phyloP scores from a whole-genome alignment of 129 eudicot species.

The Ambrosia artemisiifolia region DNA sequence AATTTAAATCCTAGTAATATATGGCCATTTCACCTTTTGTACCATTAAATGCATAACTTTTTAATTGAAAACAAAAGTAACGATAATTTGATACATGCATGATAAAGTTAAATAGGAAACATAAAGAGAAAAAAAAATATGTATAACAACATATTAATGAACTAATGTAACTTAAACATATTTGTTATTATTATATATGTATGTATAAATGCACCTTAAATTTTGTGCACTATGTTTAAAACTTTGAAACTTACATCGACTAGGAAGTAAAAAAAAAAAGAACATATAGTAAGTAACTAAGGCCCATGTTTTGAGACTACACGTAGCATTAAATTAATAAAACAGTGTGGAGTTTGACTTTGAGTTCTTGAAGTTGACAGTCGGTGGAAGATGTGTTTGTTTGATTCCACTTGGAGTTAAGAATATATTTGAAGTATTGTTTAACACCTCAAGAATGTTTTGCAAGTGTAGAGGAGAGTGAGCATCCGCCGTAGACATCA shows the following conservation, averaged over 20 bases:
- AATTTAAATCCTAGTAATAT: too few relatives aligned
- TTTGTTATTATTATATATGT: neutral
- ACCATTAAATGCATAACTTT: too few relatives aligned
- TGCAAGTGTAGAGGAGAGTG: constrained; percentile 1
- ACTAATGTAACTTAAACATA: too few relatives aligned
- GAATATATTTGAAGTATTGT: constrained; percentile 19
- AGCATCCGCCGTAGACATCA: constrained; percentile 39
- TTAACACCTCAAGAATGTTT: constrained; percentile 32
- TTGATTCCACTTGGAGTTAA: constrained; percentile 32
- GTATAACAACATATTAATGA: too few relatives aligned
- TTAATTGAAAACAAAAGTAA: too few relatives aligned
- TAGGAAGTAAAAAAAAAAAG: neutral
- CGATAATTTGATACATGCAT: too few relatives aligned
- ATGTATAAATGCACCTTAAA: constrained; percentile 12
- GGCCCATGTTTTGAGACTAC: constrained; percentile 31
- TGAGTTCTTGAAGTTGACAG: constrained; percentile 40
- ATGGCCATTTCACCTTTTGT: too few relatives aligned
- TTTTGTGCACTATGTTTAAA: constrained; percentile 9
- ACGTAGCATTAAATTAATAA: constrained; percentile 27
- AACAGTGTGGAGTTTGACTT: constrained; percentile 33
- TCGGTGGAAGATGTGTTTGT: constrained; percentile 36
- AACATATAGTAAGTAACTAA: constrained; percentile 2
- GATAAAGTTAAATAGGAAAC: too few relatives aligned
- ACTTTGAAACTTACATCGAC: constrained; percentile 19
- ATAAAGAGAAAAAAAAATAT: too few relatives aligned